Evolutionary conservation across 768 basidiomycete species (phyloP).

Genomic region (Russula vinacea): DNA sequence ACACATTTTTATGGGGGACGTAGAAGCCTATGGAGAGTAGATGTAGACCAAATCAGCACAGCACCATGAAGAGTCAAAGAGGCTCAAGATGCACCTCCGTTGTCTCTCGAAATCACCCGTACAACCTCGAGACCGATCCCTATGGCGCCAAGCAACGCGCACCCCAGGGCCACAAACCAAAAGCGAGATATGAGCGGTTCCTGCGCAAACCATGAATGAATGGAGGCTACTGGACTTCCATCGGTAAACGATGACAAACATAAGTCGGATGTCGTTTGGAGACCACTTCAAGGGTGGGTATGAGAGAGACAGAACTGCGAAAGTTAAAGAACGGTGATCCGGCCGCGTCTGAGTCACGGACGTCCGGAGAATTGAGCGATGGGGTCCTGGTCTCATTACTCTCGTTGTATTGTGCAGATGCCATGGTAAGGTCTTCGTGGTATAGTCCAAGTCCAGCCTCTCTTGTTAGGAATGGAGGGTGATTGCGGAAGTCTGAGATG

Average conservation of each 20-base stretch:
- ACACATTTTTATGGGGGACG: constrained; percentile 50
- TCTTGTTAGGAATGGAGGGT: background rate
- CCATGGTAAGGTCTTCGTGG: background rate
- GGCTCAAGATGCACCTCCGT: constrained; percentile 11
- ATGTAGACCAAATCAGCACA: background rate
- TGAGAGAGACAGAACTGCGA: constrained; percentile 11
- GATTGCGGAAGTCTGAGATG: background rate
- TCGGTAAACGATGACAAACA: background rate
- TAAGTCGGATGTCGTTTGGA: constrained; percentile 18
- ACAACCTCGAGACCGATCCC: constrained; percentile 25
- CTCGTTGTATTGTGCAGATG: too few species aligned
- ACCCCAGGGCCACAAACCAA: constrained; percentile 17
- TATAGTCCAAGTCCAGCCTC: background rate
- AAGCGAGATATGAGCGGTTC: constrained; percentile 12
- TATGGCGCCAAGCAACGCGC: background rate
- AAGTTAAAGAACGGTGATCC: constrained; percentile 3
- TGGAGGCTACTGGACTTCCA: too few species aligned
- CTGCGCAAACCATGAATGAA: background rate
- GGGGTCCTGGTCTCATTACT: too few species aligned
- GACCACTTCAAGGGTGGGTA: constrained; percentile 19
- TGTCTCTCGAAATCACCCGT: constrained; percentile 7
- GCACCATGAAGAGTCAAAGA: background rate
- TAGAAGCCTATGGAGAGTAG: constrained; percentile 44
- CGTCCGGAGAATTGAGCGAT: background rate
- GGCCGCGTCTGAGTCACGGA: background rate